Evolutionary conservation across 768 basidiomycete genomes (phyloP).

Genomic region (Serendipita indica): DNA sequence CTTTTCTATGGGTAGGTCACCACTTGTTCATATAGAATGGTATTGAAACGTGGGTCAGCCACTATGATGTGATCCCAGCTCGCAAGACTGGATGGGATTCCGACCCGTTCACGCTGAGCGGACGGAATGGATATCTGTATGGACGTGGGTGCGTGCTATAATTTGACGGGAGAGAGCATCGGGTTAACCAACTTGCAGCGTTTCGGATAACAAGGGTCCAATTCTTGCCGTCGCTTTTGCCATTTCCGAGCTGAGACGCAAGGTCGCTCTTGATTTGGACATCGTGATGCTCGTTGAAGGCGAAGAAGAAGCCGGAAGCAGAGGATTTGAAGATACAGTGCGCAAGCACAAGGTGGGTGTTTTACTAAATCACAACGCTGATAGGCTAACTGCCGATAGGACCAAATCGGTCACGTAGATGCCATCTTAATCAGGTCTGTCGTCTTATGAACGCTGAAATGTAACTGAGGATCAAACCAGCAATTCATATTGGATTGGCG

Average conservation of each 20-base stretch:
- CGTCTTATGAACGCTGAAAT: slow-evolving; percentile 1
- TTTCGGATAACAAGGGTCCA: slow-evolving; percentile 92
- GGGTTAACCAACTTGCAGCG: slow-evolving; percentile 24
- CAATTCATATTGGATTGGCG: slow-evolving; percentile 95
- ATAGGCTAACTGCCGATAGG: slow-evolving; percentile 28
- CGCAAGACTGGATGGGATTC: slow-evolving; percentile 59
- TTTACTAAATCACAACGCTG: not conserved
- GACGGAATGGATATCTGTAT: slow-evolving; percentile 78
- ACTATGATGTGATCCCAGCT: slow-evolving; percentile 94
- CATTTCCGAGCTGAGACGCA: slow-evolving; percentile 60
- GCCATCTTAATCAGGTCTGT: slow-evolving; percentile 71
- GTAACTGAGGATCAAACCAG: slow-evolving; percentile 25
- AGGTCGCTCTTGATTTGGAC: slow-evolving; percentile 66
- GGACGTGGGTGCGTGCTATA: slow-evolving; percentile 40
- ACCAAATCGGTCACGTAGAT: slow-evolving; percentile 72
- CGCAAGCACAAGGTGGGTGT: slow-evolving; percentile 48
- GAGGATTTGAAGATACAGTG: slow-evolving; percentile 71
- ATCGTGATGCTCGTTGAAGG: slow-evolving; percentile 88
- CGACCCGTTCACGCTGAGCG: slow-evolving; percentile 69
- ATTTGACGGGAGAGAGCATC: slow-evolving; percentile 22
- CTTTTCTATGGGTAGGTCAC: slow-evolving; percentile 78
- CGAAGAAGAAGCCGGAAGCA: slow-evolving; percentile 90
- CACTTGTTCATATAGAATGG: too few species aligned
- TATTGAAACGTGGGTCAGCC: too few species aligned
- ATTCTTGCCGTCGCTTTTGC: slow-evolving; percentile 85